Conservation (phyloP, 331 rosid species). For the Quercus lobata region DNA sequence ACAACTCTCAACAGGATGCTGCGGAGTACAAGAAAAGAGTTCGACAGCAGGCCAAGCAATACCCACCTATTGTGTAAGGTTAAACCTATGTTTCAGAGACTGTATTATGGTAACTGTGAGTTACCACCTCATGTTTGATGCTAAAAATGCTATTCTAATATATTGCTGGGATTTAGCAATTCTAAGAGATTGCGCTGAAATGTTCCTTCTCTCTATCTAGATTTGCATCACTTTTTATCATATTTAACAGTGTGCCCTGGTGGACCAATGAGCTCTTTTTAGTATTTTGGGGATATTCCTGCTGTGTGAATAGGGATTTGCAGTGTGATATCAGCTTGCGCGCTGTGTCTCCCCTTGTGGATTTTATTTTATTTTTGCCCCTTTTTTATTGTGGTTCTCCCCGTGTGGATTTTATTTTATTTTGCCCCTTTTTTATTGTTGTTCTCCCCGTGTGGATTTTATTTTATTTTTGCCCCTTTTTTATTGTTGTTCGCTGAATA, state of each 20-base stretch:
- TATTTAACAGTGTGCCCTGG: conserved; percentile 26
- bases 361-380: too few species aligned
- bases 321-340: background rate
- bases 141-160: conserved; percentile 19
- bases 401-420: too few species aligned
- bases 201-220: conserved; percentile 27
- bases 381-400: too few species aligned
- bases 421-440: too few species aligned
- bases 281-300: conserved; percentile 4
- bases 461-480: too few species aligned
- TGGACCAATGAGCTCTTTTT: conserved; percentile 25
- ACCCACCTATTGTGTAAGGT: conserved; percentile 72
- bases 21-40: conserved; percentile 81
- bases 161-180: conserved; percentile 26
- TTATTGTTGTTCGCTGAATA: background rate
- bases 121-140: conserved; percentile 32
- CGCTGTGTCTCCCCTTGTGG: too few species aligned
- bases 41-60: conserved; percentile 86
- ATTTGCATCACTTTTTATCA: conserved; percentile 39
- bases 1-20: conserved; percentile 55
- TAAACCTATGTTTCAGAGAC: conserved; percentile 27
- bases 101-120: conserved; percentile 31
- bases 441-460: too few species aligned
- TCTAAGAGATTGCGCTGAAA: conserved; percentile 33
- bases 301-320: background rate